These are phyloP conservation scores for Erodium texanum DNA, from an alignment of 441 rosid genomes.

Conservation along the genomic window DNA sequence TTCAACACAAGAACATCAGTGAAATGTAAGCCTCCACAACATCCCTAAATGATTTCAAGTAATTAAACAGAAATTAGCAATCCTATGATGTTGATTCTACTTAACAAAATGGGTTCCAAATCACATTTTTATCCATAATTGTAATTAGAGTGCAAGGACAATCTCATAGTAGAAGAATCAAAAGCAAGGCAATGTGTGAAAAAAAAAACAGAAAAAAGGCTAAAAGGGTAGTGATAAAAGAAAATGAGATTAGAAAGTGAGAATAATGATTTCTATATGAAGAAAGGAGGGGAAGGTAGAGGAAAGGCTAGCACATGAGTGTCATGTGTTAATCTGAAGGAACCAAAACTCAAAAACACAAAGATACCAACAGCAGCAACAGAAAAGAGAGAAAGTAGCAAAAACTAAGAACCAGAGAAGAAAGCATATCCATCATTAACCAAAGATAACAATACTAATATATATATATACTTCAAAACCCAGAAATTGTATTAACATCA, in stretches of 20 bases:
- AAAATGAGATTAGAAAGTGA: background rate
- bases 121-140: too few species aligned
- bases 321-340: slow-evolving; percentile 22
- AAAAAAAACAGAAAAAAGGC: background rate
- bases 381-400: slow-evolving; percentile 22
- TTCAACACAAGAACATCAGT: slow-evolving; percentile 51
- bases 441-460: slow-evolving; percentile 19
- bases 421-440: slow-evolving; percentile 24
- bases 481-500: too few species aligned
- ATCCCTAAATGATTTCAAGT: too few species aligned
- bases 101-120: too few species aligned
- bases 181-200: background rate
- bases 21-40: slow-evolving; percentile 67
- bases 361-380: background rate
- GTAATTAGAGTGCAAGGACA: too few species aligned
- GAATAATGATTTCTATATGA: slow-evolving; percentile 20
- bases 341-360: slow-evolving; percentile 9
- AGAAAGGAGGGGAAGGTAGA: slow-evolving; percentile 21
- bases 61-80: background rate
- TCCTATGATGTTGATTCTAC: too few species aligned
- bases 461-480: background rate
- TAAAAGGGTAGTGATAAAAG: background rate
- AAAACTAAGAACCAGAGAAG: slow-evolving; percentile 18
- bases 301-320: slow-evolving; percentile 9
- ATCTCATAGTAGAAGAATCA: too few species aligned